Percentiles rank a stretch among this genome's conserved stretches.
phyloP scores from a whole-genome alignment of 768 basidiomycete genomes.

The Cubamyces lactineus region DNA sequence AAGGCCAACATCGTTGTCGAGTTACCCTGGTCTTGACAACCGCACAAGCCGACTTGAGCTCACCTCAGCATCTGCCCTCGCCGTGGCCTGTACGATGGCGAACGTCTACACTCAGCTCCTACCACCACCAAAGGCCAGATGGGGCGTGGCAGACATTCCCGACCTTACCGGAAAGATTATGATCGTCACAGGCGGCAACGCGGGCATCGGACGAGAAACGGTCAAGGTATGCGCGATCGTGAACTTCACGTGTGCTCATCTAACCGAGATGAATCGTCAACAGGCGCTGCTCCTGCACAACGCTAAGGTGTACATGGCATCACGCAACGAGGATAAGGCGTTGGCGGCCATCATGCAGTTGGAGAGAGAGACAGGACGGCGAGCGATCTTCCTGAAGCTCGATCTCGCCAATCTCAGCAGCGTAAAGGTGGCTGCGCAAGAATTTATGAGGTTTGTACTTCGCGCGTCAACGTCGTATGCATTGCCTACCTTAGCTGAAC shows the following conservation, averaged over 20 bases:
- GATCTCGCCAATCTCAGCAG: constrained; percentile 45
- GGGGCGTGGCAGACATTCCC: constrained; percentile 50
- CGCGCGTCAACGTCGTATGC: not conserved
- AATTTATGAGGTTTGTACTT: constrained; percentile 37
- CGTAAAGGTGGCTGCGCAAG: constrained; percentile 42
- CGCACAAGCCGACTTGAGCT: not conserved
- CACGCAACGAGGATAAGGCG: constrained; percentile 48
- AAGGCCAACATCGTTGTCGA: not conserved
- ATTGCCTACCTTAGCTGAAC: constrained; percentile 38
- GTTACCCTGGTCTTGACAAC: not conserved
- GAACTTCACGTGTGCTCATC: not conserved
- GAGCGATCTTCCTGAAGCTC: constrained; percentile 44
- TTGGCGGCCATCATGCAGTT: constrained; percentile 54
- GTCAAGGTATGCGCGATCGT: constrained; percentile 44
- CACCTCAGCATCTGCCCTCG: not conserved
- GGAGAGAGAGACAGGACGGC: constrained; percentile 44
- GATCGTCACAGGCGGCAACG: constrained; percentile 43
- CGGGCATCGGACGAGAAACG: constrained; percentile 63
- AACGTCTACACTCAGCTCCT: constrained; percentile 15
- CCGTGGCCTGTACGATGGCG: constrained; percentile 5
- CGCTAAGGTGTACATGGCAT: constrained; percentile 67
- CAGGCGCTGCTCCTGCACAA: constrained; percentile 55
- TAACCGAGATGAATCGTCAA: not conserved
- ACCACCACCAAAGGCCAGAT: constrained; percentile 48
- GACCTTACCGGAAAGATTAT: constrained; percentile 43